A percentile compares a stretch with the other conserved stretches of the same genome.
Evolutionary conservation across 2,329 filamentous ascomycete genomes (phyloP).

Genomic region (Neofusicoccum umdonicola): DNA sequence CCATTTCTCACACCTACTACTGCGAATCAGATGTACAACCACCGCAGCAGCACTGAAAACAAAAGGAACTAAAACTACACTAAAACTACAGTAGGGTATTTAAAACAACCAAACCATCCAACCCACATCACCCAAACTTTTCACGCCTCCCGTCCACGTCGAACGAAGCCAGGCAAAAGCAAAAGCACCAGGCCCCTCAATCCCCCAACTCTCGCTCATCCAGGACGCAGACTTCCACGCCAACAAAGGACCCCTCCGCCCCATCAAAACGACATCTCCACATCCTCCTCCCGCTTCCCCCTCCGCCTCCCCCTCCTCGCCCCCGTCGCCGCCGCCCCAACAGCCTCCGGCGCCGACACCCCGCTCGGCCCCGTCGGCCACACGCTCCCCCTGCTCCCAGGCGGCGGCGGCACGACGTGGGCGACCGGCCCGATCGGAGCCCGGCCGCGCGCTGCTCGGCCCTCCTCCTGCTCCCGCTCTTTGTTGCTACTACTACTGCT

Average conservation of each 20-base stretch:
- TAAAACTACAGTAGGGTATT: too few species aligned
- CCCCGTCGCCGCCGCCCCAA: background rate
- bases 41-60: too few species aligned
- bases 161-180: too few species aligned
- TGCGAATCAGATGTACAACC: too few species aligned
- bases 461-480: background rate
- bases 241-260: background rate
- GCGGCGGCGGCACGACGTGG: background rate
- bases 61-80: too few species aligned
- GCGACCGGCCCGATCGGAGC: background rate
- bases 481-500: background rate
- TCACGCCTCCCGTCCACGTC: too few species aligned
- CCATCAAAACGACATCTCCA: background rate
- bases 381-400: background rate
- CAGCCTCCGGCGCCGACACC: background rate
- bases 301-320: background rate
- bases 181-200: too few species aligned
- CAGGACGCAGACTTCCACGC: background rate
- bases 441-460: background rate
- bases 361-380: conserved; percentile 1
- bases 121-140: too few species aligned
- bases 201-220: too few species aligned
- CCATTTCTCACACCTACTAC: too few species aligned
- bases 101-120: too few species aligned
- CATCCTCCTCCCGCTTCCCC: background rate